Conservation (phyloP, 345 rosid genomes). For the Citrus trifoliata region DNA sequence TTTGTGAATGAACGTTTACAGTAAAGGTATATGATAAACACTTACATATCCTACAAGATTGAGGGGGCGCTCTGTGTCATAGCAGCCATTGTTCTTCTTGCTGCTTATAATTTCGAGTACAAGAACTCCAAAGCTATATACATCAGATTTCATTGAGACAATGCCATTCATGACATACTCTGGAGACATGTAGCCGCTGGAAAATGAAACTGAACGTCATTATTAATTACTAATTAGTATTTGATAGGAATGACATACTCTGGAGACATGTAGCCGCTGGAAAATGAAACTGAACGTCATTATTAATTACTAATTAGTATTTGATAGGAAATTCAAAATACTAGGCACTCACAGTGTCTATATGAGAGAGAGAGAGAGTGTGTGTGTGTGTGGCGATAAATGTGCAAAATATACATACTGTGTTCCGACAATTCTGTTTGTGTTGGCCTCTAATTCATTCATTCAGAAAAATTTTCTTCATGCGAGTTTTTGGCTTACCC, state of each 20-base stretch:
- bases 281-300: not conserved
- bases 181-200: slow-evolving; percentile 15
- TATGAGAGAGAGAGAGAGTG: accelerated
- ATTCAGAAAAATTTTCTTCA: no score
- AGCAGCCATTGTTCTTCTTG: not conserved
- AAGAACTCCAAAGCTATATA: slow-evolving; percentile 18
- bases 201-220: not conserved
- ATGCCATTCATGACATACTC: slow-evolving; percentile 8
- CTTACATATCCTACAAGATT: slow-evolving; percentile 22
- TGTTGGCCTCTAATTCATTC: not conserved
- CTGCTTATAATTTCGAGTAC: slow-evolving; percentile 7
- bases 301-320: not conserved
- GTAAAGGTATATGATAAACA: not conserved
- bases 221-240: not conserved
- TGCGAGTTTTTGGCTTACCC: no score
- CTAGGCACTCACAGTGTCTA: not conserved
- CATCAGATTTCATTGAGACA: not conserved
- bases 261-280: slow-evolving; percentile 15
- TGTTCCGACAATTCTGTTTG: not conserved
- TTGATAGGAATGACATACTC: not conserved
- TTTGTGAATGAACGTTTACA: no score
- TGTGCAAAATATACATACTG: not conserved
- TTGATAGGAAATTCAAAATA: not conserved
- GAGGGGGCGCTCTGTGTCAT: slow-evolving; percentile 4
- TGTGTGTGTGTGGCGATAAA: not conserved